phyloP scores from a whole-genome alignment of 2,329 filamentous ascomycete genomes.

The Penicillium sp. region DNA sequence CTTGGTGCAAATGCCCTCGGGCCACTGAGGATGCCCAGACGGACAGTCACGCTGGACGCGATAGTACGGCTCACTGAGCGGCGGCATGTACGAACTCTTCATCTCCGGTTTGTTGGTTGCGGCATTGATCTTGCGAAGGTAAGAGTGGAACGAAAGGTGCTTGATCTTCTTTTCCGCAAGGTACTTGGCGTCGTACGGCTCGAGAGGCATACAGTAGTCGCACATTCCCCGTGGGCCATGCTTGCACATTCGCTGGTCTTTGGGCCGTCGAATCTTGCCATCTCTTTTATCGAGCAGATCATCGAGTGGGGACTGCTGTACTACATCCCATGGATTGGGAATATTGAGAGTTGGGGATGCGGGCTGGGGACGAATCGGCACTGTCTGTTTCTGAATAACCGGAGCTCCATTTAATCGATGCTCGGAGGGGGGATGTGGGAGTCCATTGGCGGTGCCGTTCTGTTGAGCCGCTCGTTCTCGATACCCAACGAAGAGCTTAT shows the following conservation, averaged over 20 bases:
- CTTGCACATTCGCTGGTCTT: conserved; percentile 84
- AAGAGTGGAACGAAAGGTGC: conserved; percentile 92
- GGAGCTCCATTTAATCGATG: conserved; percentile 43
- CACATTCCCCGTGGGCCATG: conserved; percentile 98
- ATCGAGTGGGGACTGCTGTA: conserved; percentile 85
- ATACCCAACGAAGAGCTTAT: conserved; percentile 87
- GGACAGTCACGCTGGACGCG: conserved; percentile 87
- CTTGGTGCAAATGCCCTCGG: conserved; percentile 95
- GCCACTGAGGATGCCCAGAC: conserved; percentile 89
- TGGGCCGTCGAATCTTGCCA: conserved; percentile 80
- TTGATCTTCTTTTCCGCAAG: conserved; percentile 97
- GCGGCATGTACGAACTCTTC: conserved; percentile 93
- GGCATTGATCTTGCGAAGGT: conserved; percentile 92
- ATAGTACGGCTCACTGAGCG: conserved; percentile 88
- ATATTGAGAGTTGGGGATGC: conserved; percentile 63
- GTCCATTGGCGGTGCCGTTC: conserved; percentile 48
- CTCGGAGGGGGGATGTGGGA: conserved; percentile 25
- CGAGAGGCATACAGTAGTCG: conserved; percentile 96
- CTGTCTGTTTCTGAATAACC: conserved; percentile 55
- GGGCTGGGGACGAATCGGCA: conserved; percentile 63
- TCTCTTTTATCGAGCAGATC: conserved; percentile 82
- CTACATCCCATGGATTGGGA: conserved; percentile 90
- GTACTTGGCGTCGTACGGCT: conserved; percentile 88
- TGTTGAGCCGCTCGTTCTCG: conserved; percentile 56
- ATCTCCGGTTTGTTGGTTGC: conserved; percentile 95